A percentile compares a stretch with the other conserved stretches of the same genome.
Conservation (phyloP, 176 grass and related monocot species). For the Dendrocalamus sinicus region DNA sequence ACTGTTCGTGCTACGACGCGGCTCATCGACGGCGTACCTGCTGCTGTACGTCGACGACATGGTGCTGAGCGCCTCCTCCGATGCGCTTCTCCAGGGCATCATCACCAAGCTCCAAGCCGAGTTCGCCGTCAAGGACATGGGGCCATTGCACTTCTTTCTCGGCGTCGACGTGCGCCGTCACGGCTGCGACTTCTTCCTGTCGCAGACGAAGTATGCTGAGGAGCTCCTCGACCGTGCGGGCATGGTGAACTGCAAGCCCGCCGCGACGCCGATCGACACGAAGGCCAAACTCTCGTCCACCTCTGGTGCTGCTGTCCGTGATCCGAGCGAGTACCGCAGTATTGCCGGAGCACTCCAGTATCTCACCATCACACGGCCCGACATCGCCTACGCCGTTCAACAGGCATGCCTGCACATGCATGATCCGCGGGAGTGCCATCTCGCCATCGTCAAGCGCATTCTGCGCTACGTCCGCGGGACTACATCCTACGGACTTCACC, state of each 20-base stretch:
- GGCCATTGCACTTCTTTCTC: not conserved
- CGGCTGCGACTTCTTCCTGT: not conserved
- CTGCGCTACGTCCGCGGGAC: not conserved
- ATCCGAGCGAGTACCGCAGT: not conserved
- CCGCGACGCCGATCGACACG: not conserved
- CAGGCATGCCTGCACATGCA: not conserved
- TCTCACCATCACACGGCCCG: not conserved
- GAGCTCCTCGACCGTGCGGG: not conserved
- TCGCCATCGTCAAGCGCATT: not conserved
- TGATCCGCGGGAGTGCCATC: not conserved
- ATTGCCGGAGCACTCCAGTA: not conserved
- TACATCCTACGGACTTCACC: too few species aligned
- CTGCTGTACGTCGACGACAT: not conserved
- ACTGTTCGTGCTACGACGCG: too few species aligned
- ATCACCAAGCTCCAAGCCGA: not conserved
- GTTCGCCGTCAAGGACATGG: conserved; percentile 31
- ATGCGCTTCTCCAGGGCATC: not conserved
- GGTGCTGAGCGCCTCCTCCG: not conserved
- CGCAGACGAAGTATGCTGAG: not conserved
- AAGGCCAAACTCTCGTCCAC: not conserved
- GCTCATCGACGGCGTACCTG: too few species aligned
- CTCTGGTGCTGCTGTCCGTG: too few species aligned
- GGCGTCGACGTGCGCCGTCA: not conserved
- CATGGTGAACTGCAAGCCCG: not conserved
- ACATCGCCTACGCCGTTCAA: not conserved